These are phyloP conservation scores for Vitis hybrid DNA, from an alignment of 177 flowering plant species.

Conservation along the genomic window DNA sequence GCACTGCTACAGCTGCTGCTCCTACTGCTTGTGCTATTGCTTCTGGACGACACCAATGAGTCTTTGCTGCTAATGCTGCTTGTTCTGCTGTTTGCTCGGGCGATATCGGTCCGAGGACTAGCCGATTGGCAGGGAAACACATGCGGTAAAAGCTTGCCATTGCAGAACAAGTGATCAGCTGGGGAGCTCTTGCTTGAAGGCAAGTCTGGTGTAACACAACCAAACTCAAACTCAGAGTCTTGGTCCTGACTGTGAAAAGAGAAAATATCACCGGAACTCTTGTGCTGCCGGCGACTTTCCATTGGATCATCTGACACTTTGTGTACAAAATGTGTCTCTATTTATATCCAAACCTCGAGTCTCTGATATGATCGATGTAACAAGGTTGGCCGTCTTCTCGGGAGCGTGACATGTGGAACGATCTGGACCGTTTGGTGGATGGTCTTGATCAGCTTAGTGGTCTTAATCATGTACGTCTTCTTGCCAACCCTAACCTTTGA, in stretches of 20 bases:
- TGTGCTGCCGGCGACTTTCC: conserved; percentile 22
- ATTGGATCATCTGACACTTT: conserved; percentile 6
- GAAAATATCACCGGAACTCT: conserved; percentile 33
- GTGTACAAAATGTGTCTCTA: background rate
- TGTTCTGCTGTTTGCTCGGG: conserved; percentile 35
- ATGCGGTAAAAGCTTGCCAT: conserved; percentile 72
- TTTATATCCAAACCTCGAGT: background rate
- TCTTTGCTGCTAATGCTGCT: conserved; percentile 59
- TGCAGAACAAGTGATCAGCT: conserved; percentile 70
- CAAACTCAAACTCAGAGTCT: conserved; percentile 52
- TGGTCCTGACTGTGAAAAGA: conserved; percentile 26
- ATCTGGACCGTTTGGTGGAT: conserved; percentile 25
- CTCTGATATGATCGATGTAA: conserved; percentile 10
- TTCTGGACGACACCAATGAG: conserved; percentile 51
- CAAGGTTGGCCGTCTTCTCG: conserved; percentile 4
- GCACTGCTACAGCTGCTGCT: conserved; percentile 56
- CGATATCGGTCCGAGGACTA: background rate
- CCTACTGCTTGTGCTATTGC: conserved; percentile 63
- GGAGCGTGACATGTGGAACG: conserved; percentile 20
- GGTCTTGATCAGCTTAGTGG: conserved; percentile 22
- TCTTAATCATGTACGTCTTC: conserved; percentile 30
- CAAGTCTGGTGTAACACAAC: conserved; percentile 39
- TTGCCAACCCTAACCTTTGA: conserved; percentile 30
- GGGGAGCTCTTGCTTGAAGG: conserved; percentile 48
- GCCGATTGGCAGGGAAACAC: conserved; percentile 44